A percentile compares a stretch with the other conserved stretches of the same genome.
Evolutionary conservation across 1,284 basidiomycete species (phyloP).

Genomic region (Vanrija pseudolonga): DNA sequence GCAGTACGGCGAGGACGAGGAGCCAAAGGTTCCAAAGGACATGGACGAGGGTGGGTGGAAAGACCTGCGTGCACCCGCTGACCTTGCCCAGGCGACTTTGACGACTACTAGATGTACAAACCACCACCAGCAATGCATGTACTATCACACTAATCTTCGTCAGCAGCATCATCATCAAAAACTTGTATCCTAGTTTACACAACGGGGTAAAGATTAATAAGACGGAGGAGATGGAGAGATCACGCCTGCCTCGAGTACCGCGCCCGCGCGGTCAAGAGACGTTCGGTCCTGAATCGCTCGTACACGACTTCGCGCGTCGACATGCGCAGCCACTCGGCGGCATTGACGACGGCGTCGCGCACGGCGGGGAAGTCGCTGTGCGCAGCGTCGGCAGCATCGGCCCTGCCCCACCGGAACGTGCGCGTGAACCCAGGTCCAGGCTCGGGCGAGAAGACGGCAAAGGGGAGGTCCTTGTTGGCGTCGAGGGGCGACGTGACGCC

Average conservation of each 20-base stretch:
- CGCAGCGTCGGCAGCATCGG: constrained; percentile 24
- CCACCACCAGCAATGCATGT: constrained; percentile 8
- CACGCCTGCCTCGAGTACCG: not conserved
- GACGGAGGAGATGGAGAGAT: not conserved
- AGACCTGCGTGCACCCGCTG: not conserved
- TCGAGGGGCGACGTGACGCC: constrained; percentile 2
- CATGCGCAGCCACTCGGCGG: constrained; percentile 25
- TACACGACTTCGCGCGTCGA: constrained; percentile 42
- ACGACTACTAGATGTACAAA: constrained; percentile 7
- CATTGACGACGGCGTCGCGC: constrained; percentile 27
- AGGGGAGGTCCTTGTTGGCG: constrained; percentile 15
- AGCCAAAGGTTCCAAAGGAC: constrained; percentile 79
- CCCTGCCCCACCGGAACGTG: constrained; percentile 37
- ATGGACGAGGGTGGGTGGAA: constrained; percentile 71
- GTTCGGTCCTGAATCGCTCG: constrained; percentile 43
- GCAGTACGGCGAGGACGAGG: constrained; percentile 93
- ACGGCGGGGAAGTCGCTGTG: constrained; percentile 33
- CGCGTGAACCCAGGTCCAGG: constrained; percentile 15
- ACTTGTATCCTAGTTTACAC: constrained; percentile 20
- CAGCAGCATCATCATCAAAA: not conserved
- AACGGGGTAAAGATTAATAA: constrained; percentile 11
- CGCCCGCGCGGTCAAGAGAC: constrained; percentile 20
- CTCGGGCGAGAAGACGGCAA: constrained; percentile 25
- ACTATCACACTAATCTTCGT: not conserved
- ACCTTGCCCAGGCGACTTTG: constrained; percentile 13